A percentile compares a stretch with the other conserved stretches of the same genome.
phyloP scores from a whole-genome alignment of 176 grass and related monocot genomes.

The Secale cereale region DNA sequence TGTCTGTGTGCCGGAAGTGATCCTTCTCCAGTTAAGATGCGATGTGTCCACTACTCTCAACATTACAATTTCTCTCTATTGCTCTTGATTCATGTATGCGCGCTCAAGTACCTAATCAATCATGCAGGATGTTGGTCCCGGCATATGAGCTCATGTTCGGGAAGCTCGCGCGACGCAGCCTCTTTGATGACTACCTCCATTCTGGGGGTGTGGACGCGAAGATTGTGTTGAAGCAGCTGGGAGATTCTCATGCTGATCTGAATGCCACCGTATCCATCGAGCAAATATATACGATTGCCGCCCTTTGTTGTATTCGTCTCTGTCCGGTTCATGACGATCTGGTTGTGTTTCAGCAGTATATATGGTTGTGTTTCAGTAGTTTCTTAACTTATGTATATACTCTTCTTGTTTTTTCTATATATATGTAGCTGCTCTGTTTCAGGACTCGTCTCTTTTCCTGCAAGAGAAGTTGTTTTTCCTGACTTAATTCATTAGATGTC shows the following conservation, averaged over 20 bases:
- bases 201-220: neutral
- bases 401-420: too few relatives aligned
- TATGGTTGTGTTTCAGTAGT: too few relatives aligned
- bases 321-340: too few relatives aligned
- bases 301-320: too few relatives aligned
- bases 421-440: too few relatives aligned
- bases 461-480: neutral
- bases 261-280: neutral
- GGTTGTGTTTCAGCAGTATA: neutral
- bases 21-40: neutral
- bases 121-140: constrained; percentile 46
- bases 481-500: constrained; percentile 44
- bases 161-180: constrained; percentile 42
- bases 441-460: too few relatives aligned
- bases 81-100: too few relatives aligned
- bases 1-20: neutral
- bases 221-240: neutral
- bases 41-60: neutral
- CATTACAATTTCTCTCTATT: neutral
- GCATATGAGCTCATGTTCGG: constrained; percentile 65
- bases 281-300: too few relatives aligned
- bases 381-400: too few relatives aligned
- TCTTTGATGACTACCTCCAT: constrained; percentile 51
- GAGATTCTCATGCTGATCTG: neutral
- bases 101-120: too few relatives aligned